phyloP scores from a whole-genome alignment of 768 basidiomycete species.

The Leccinum olivaceopallidum region DNA sequence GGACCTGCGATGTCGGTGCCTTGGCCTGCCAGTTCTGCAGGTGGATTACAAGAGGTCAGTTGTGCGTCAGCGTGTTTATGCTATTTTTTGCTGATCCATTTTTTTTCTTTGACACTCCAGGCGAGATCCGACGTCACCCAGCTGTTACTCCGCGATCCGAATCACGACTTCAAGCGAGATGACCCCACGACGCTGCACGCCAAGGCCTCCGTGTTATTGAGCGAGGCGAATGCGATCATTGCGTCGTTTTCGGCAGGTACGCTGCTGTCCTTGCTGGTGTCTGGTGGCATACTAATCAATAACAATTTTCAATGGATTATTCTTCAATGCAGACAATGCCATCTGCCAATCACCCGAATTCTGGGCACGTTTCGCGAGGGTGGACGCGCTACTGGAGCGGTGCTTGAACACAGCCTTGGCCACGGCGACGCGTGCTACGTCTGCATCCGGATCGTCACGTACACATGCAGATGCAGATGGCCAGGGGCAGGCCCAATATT shows the following conservation, averaged over 20 bases:
- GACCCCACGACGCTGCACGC: constrained; percentile 17
- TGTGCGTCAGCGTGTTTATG: not conserved
- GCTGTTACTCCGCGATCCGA: constrained; percentile 20
- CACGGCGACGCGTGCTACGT: not conserved
- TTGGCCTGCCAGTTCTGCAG: constrained; percentile 37
- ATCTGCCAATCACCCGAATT: constrained; percentile 44
- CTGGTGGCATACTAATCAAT: not conserved
- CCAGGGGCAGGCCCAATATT: not conserved
- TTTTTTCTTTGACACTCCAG: not conserved
- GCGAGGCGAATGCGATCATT: constrained; percentile 32
- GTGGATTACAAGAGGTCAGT: constrained; percentile 16
- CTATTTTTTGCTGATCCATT: not conserved
- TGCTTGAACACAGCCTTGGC: constrained; percentile 16
- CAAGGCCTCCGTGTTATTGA: constrained; percentile 36
- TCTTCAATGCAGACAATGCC: constrained; percentile 37
- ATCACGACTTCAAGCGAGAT: constrained; percentile 11
- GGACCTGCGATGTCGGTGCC: constrained; percentile 36
- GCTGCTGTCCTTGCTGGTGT: not conserved
- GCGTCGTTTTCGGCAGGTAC: constrained; percentile 32
- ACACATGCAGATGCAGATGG: not conserved
- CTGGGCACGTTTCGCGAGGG: constrained; percentile 42
- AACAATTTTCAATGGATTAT: not conserved
- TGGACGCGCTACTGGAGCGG: constrained; percentile 46
- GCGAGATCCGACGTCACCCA: constrained; percentile 12
- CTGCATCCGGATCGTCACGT: not conserved